These are phyloP conservation scores for Echeveria elegans DNA, from an alignment of 164 flowering plant genomes.

Conservation along the genomic window DNA sequence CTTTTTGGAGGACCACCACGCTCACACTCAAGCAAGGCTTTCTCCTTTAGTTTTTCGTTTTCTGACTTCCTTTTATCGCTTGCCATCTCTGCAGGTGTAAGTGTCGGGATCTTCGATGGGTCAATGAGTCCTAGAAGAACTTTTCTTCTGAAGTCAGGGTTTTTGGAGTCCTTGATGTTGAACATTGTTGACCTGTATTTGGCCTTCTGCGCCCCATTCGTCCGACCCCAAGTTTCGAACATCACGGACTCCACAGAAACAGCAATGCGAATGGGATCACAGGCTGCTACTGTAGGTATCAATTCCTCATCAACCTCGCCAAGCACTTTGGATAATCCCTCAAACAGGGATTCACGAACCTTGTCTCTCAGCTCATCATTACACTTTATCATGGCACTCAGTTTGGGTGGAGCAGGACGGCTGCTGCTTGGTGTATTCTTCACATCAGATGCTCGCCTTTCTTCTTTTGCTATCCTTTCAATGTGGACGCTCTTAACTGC, in stretches of 20 bases:
- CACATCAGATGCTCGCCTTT: slow-evolving; percentile 16
- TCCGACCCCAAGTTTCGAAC: slow-evolving; percentile 75
- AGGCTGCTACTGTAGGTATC: slow-evolving; percentile 38
- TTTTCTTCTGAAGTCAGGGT: slow-evolving; percentile 82
- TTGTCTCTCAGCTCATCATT: slow-evolving; percentile 73
- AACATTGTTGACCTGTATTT: slow-evolving; percentile 90
- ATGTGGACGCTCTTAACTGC: slow-evolving; percentile 16
- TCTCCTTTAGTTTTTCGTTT: slow-evolving; percentile 59
- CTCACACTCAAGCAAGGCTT: slow-evolving; percentile 69
- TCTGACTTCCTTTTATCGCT: slow-evolving; percentile 55
- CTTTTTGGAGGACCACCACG: slow-evolving; percentile 50
- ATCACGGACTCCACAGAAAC: slow-evolving; percentile 68
- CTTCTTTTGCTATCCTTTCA: slow-evolving; percentile 33
- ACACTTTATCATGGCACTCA: slow-evolving; percentile 52
- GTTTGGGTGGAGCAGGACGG: slow-evolving; percentile 55
- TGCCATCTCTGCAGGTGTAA: slow-evolving; percentile 86
- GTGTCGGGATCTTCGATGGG: slow-evolving; percentile 46
- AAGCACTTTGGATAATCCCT: slow-evolving; percentile 62
- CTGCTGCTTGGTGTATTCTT: slow-evolving; percentile 24
- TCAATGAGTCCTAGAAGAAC: slow-evolving; percentile 64
- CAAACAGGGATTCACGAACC: slow-evolving; percentile 57
- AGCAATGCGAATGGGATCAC: slow-evolving; percentile 73
- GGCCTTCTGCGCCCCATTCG: slow-evolving; percentile 59
- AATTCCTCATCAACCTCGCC: slow-evolving; percentile 49
- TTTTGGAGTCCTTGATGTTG: slow-evolving; percentile 76